Evolutionary conservation across 768 basidiomycete genomes (phyloP).

Genomic region (Rhizopogon vesiculosus): DNA sequence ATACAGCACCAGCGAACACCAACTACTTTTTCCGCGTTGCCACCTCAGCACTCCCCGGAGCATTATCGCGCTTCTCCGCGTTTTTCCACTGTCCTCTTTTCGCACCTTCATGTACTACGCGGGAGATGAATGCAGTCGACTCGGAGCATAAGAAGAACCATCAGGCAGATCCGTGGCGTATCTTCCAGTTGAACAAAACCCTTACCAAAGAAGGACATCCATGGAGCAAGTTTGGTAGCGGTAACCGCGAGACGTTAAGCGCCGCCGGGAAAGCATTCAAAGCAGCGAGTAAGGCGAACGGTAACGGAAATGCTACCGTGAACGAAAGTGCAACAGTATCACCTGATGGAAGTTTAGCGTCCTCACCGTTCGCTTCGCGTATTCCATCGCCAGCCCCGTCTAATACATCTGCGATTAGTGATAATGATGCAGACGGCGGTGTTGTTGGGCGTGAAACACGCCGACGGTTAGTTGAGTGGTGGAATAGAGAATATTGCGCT

Average conservation of each 20-base stretch:
- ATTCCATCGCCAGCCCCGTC: conserved; percentile 59
- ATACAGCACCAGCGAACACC: conserved; percentile 87
- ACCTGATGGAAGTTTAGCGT: conserved; percentile 17
- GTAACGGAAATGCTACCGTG: conserved; percentile 19
- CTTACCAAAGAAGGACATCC: conserved; percentile 74
- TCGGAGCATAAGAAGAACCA: conserved; percentile 97
- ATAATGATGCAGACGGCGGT: conserved; percentile 71
- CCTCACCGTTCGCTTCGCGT: conserved; percentile 50
- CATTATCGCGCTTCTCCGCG: conserved; percentile 70
- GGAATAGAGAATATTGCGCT: conserved; percentile 76
- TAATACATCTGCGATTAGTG: conserved; percentile 45
- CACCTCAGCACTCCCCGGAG: conserved; percentile 57
- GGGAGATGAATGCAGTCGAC: conserved; percentile 94
- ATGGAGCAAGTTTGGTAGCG: conserved; percentile 92
- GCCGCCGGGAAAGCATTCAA: conserved; percentile 55
- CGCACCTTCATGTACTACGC: conserved; percentile 73
- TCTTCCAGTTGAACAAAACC: conserved; percentile 91
- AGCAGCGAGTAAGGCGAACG: conserved; percentile 38
- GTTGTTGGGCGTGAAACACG: conserved; percentile 75
- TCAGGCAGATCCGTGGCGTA: conserved; percentile 87
- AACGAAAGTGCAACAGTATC: conserved; percentile 1
- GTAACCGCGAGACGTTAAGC: conserved; percentile 71
- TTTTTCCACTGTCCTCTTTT: conserved; percentile 97
- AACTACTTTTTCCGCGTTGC: conserved; percentile 81
- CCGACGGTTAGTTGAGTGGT: conserved; percentile 80